These are phyloP conservation scores for Pythium diclinum DNA, from an alignment of 352 stramenopile species.

Conservation along the genomic window DNA sequence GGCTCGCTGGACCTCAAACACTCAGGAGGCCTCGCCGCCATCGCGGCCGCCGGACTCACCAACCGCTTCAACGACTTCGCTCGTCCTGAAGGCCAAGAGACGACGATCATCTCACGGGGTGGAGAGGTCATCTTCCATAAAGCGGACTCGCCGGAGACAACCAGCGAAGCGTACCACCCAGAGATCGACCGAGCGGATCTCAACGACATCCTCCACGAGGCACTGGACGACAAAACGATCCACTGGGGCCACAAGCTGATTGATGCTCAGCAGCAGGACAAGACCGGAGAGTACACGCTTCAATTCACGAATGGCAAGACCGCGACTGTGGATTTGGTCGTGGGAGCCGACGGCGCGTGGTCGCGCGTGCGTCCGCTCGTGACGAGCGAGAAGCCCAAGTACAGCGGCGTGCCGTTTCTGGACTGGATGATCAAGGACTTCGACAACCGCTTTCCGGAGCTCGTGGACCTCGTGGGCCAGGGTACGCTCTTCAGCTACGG, in stretches of 20 bases:
- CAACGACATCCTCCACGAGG: slow-evolving; percentile 20
- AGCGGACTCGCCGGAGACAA: background rate
- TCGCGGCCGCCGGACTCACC: slow-evolving; percentile 11
- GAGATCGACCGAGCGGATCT: slow-evolving; percentile 26
- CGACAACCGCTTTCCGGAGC: slow-evolving; percentile 22
- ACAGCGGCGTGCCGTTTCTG: slow-evolving; percentile 15
- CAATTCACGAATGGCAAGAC: slow-evolving; percentile 14
- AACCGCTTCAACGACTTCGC: slow-evolving; percentile 16
- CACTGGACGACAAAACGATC: slow-evolving; percentile 8
- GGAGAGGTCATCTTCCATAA: slow-evolving; percentile 13
- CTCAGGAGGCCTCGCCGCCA: slow-evolving; percentile 10
- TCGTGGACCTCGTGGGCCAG: slow-evolving; percentile 20
- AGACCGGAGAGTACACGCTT: slow-evolving; percentile 2
- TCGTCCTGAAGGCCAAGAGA: slow-evolving; percentile 19
- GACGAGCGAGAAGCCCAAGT: slow-evolving; percentile 6
- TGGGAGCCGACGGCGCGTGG: slow-evolving; percentile 25
- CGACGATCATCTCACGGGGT: slow-evolving; percentile 5
- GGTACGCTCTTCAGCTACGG: slow-evolving; percentile 22
- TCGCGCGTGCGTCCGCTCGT: slow-evolving; percentile 21
- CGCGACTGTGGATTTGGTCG: slow-evolving; percentile 12
- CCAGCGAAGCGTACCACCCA: slow-evolving; percentile 17
- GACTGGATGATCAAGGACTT: slow-evolving; percentile 20
- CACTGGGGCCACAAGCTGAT: slow-evolving; percentile 22
- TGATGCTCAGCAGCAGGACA: background rate
- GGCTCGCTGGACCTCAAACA: slow-evolving; percentile 22